Evolutionary conservation across 495 filamentous ascomycete species (phyloP).

Genomic region (Collariella sp.): DNA sequence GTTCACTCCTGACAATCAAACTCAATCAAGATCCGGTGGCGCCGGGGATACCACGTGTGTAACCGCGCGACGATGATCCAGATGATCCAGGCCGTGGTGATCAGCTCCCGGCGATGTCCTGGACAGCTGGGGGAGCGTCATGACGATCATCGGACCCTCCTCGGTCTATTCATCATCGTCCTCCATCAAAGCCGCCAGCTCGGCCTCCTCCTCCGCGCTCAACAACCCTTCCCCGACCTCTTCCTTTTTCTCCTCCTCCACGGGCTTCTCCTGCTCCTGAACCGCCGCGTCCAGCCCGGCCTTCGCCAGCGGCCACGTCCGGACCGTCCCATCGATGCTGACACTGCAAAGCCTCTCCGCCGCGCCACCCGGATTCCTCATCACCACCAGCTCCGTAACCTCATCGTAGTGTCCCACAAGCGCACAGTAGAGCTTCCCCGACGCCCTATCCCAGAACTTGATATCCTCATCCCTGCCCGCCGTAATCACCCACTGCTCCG

Average conservation of each 20-base stretch:
- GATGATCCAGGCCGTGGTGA: neutral
- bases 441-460: conserved; percentile 72
- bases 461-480: conserved; percentile 87
- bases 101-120: neutral
- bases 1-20: conserved; percentile 13
- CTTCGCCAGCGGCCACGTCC: conserved; percentile 66
- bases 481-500: conserved; percentile 75
- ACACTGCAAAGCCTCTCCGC: conserved; percentile 58
- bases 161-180: conserved; percentile 42
- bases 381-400: conserved; percentile 66
- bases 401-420: conserved; percentile 89
- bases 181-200: conserved; percentile 81
- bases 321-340: conserved; percentile 79
- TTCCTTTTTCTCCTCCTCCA: conserved; percentile 36
- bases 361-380: conserved; percentile 35
- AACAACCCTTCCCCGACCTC: conserved; percentile 40
- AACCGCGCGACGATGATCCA: conserved; percentile 1
- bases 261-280: conserved; percentile 44
- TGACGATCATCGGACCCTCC: neutral
- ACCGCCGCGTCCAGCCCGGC: conserved; percentile 52
- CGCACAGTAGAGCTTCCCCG: conserved; percentile 64
- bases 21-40: conserved; percentile 10
- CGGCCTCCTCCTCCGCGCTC: conserved; percentile 75
- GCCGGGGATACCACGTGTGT: conserved; percentile 7
- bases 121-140: neutral